Evolutionary conservation across 805 yeast species (phyloP), one percentile per base, ranked within the genome.

Genomic region (Metschnikowia bowlesiae): DNA sequence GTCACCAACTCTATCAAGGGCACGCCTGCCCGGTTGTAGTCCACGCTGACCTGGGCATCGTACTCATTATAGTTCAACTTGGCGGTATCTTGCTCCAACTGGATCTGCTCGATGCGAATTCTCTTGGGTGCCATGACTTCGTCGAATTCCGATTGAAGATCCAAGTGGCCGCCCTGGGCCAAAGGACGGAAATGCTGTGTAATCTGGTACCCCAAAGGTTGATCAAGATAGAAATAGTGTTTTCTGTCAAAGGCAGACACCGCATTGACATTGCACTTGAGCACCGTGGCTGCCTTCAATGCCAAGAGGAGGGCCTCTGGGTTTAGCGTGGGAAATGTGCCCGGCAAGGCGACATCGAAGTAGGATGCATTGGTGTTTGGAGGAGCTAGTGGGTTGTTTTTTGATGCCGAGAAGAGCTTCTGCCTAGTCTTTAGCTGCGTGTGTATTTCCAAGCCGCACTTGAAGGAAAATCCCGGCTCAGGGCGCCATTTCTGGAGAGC

Each of bases 191-290:
- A 89, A 62, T 82, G 87, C 67, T 94, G 99, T 0, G 99, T 94
- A 45, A 94, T 86, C 65, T 94, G 99, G 67, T 90, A 94, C 1
- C 99, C 99, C 47, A 87, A 68, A 0, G 99, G 99, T 64, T 94
- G 98, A 66, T 94, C 99, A 1, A 91, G 92, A 65, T 94, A 94
- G 66, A 94, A 90, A 65, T 94, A 94, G 65, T 94, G 99, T 66
- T 94, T 94, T 57, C 99, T 74, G 62, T 94, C 99, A 65, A 94
- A 94, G 1, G 84, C 73, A 1, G 92, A 86, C 7, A 62, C 55
- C 0, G 66, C 55, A 51, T 79, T 80, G 13, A 94, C 75, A 0
- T 73, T 63, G 51, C 89, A 79, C 33, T 84, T 75, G 47, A 91
- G 66, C 0, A 94, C 88, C 2, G 79, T 65, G 0, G 95, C 91